These are phyloP conservation scores for Pascua sp. DNA, from an alignment of 1,284 basidiomycete species.

Conservation along the genomic window DNA sequence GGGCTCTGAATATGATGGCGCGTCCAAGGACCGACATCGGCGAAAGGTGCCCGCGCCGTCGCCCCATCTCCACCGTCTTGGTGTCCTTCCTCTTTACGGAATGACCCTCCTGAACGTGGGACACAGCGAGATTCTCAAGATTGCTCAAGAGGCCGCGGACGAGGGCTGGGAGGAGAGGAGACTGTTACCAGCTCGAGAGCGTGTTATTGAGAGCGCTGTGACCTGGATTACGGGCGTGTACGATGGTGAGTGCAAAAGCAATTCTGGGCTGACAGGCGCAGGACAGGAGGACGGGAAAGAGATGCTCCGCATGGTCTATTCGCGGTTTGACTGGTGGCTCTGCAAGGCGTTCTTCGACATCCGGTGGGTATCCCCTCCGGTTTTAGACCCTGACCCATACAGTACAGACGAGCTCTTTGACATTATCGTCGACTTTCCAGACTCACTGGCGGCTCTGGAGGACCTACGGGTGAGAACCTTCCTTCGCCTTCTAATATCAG, in stretches of 20 bases:
- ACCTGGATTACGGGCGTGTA: constrained; percentile 79
- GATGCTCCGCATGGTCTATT: constrained; percentile 68
- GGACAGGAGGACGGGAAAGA: constrained; percentile 15
- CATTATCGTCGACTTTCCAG: constrained; percentile 90
- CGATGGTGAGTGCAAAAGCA: constrained; percentile 43
- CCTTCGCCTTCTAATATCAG: not conserved
- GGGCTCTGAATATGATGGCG: not conserved
- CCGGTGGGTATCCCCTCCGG: constrained; percentile 54
- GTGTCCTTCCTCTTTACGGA: constrained; percentile 78
- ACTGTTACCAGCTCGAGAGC: constrained; percentile 61
- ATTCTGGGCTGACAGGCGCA: not conserved
- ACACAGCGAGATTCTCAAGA: constrained; percentile 74
- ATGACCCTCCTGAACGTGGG: constrained; percentile 75
- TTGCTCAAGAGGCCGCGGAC: constrained; percentile 64
- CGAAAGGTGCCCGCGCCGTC: constrained; percentile 28
- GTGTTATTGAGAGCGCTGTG: constrained; percentile 73
- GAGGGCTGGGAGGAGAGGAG: constrained; percentile 67
- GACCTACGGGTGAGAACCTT: constrained; percentile 66
- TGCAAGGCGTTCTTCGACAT: constrained; percentile 82
- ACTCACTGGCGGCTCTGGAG: constrained; percentile 77
- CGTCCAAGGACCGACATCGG: constrained; percentile 9
- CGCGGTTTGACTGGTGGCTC: constrained; percentile 84
- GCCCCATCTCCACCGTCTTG: constrained; percentile 62
- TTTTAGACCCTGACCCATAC: not conserved
- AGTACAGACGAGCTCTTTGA: constrained; percentile 89